Conservation (phyloP, 1,284 basidiomycete genomes). For the Cryptococcus sp. region DNA sequence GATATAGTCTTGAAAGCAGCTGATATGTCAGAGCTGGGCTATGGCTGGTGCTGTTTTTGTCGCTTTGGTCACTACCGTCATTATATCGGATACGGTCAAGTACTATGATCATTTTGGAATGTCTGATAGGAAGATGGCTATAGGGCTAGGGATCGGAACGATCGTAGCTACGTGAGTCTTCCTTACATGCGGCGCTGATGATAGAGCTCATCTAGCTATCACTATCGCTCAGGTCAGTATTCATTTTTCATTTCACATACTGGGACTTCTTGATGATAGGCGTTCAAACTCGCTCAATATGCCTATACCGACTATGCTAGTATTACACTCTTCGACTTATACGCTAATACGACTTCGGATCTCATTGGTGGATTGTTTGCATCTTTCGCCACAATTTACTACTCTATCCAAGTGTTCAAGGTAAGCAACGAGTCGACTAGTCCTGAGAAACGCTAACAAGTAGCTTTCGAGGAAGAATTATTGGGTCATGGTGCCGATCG, state of each 20-base stretch:
- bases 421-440: too few species aligned
- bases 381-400: neutral
- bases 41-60: neutral
- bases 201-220: neutral
- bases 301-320: neutral
- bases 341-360: neutral
- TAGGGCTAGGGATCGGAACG: neutral
- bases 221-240: neutral
- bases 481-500: neutral
- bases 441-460: too few species aligned
- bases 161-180: neutral
- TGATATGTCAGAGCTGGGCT: neutral
- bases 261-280: neutral
- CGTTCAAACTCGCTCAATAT: neutral
- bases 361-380: neutral
- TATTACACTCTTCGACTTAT: neutral
- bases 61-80: neutral
- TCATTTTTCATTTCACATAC: neutral
- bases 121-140: neutral
- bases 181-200: neutral
- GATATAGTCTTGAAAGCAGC: too few species aligned
- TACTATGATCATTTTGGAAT: neutral
- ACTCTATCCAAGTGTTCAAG: neutral
- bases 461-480: neutral
- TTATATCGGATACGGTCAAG: neutral